Evolutionary conservation across 1,284 basidiomycete species (phyloP), one percentile per base, ranked within the genome.

Genomic region (Uromyces viciae-fabae): DNA sequence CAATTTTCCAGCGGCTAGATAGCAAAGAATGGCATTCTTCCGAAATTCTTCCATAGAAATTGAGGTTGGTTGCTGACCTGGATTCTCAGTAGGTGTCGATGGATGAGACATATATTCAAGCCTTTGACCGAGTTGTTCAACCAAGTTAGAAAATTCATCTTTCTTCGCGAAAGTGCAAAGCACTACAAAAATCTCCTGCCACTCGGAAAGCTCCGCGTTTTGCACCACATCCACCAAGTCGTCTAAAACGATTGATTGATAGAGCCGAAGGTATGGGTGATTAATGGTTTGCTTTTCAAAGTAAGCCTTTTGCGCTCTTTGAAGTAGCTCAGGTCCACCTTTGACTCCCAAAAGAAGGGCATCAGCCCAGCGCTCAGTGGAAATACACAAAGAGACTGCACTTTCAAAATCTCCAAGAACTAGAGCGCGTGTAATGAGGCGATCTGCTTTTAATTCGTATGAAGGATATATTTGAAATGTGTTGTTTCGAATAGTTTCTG

Each of bases 181-280:
- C 2, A 99, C 94, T 66, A 98, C 95, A 84, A 99, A 98, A 81
- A 96, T 93, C 86, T 98, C 96, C 83, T 93, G 91, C 97, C 96
- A 99, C 86, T 99, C 95, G 78, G 90, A 88, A 56, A 98, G 86
- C 84, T 99, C 95, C 22, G 95, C 96, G 84, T 98, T 97, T 86
- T 97, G 94, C 1, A 97, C 94, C 81, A 98, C 91, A 87, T 97
- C 94, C 56, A 91, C 89, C 17, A 99, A 90, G 84, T 98, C 95
- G 85, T 95, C 92, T 74, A 92, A 92, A 81, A 98, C 94, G 84
- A 99, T 94, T 33, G 92, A 94, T 86, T 98, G 94, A 90, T 96
- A 94, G 7, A 99, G 90, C 46, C 96, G 93, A 33, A 98, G 90
- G 87, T 98, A 98, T 0, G 95, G 94, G 28, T 93, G 88, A 8